phyloP scores from a whole-genome alignment of 2,329 filamentous ascomycete species.

The Corniculantispora saksenae region DNA sequence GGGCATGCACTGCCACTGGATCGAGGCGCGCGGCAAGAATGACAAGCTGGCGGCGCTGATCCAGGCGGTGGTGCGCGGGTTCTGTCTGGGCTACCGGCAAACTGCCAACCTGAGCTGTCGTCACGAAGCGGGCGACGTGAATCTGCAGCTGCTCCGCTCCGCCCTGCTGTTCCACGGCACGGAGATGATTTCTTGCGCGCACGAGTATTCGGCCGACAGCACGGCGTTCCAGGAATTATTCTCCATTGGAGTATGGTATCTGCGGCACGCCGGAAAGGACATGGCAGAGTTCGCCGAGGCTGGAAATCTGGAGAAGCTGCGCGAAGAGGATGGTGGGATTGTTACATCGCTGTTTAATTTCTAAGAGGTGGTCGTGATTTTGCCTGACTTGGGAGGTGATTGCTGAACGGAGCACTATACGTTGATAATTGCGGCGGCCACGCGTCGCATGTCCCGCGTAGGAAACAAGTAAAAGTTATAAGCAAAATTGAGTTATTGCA shows the following conservation, averaged over 20 bases:
- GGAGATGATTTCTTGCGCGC: slow-evolving; percentile 1
- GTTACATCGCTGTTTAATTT: neutral
- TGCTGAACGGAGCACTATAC: neutral
- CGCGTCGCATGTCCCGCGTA: no score
- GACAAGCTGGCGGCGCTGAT: neutral
- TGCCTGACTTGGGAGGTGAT: no score
- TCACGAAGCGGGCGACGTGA: neutral
- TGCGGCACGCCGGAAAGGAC: neutral
- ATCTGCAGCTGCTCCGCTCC: neutral
- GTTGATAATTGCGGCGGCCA: neutral
- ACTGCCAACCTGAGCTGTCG: neutral
- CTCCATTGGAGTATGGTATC: neutral
- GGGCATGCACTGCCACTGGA: neutral
- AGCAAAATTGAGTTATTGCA: no score
- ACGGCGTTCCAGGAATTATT: neutral
- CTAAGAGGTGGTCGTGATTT: neutral
- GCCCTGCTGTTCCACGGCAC: neutral
- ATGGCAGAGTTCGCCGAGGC: neutral
- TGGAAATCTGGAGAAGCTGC: neutral
- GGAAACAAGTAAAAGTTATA: no score
- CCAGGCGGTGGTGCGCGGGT: neutral
- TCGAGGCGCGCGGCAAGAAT: neutral
- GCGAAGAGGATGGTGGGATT: neutral
- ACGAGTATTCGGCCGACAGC: neutral
- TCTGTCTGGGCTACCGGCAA: neutral